Percentiles rank a stretch among this genome's conserved stretches.
phyloP scores from a whole-genome alignment of 441 rosid species.

The Jatropha podagrica region DNA sequence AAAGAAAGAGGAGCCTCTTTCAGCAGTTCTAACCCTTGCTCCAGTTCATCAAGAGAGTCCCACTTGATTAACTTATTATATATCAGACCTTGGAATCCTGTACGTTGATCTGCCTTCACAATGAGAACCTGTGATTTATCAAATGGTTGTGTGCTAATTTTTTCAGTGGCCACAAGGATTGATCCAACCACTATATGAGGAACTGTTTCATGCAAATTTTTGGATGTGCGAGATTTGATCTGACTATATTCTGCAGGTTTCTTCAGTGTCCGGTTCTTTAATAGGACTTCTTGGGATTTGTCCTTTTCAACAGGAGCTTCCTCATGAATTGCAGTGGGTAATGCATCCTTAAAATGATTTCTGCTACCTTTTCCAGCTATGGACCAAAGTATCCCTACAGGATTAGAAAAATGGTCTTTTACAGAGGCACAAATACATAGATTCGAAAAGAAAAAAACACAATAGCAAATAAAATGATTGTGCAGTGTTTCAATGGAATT shows the following conservation, averaged over 20 bases:
- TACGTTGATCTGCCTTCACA: constrained; percentile 50
- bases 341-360: constrained; percentile 30
- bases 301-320: constrained; percentile 35
- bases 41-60: constrained; percentile 59
- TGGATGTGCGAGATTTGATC: constrained; percentile 32
- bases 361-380: constrained; percentile 36
- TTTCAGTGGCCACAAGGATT: constrained; percentile 67
- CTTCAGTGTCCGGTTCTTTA: constrained; percentile 42
- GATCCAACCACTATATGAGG: constrained; percentile 55
- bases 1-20: constrained; percentile 66
- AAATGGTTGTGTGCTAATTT: constrained; percentile 51
- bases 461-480: background rate
- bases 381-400: constrained; percentile 53
- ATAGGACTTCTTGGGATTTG: constrained; percentile 50
- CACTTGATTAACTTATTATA: constrained; percentile 74
- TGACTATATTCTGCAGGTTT: constrained; percentile 23
- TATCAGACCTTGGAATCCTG: constrained; percentile 81
- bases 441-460: background rate
- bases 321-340: constrained; percentile 19
- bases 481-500: too few relatives aligned
- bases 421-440: too few relatives aligned
- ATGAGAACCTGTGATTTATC: constrained; percentile 67
- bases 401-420: background rate
- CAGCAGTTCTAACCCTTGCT: constrained; percentile 50
- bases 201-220: constrained; percentile 28